Evolutionary conservation across 2,329 filamentous ascomycete genomes (phyloP).

Genomic region (Penicillium paneum): DNA sequence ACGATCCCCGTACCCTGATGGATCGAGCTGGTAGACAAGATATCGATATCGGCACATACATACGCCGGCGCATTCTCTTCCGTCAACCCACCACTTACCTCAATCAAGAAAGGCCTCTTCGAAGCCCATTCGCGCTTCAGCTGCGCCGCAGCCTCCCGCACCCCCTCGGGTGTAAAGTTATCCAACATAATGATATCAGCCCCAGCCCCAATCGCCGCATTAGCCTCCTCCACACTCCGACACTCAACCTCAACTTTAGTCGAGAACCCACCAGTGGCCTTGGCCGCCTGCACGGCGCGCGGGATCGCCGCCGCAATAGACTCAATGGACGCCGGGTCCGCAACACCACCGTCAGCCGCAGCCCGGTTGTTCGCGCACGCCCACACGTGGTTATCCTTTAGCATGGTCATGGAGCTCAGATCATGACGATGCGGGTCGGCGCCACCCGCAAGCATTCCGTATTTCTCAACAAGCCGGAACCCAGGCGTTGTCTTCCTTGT

Average conservation of each 20-base stretch:
- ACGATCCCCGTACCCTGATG: constrained; percentile 93
- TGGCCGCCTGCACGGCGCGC: constrained; percentile 78
- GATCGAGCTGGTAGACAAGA: constrained; percentile 93
- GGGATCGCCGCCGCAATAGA: constrained; percentile 65
- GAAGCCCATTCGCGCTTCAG: constrained; percentile 77
- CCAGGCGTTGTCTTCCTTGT: constrained; percentile 97
- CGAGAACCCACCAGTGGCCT: constrained; percentile 79
- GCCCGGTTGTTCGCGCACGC: constrained; percentile 59
- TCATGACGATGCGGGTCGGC: constrained; percentile 91
- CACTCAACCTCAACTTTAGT: constrained; percentile 97
- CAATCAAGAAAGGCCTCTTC: constrained; percentile 72
- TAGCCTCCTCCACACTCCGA: constrained; percentile 79
- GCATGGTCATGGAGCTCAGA: constrained; percentile 91
- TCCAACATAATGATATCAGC: constrained; percentile 97
- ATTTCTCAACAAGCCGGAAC: constrained; percentile 94
- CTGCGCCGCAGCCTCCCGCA: constrained; percentile 68
- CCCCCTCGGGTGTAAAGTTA: constrained; percentile 80
- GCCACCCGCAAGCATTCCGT: constrained; percentile 92
- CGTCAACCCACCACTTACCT: constrained; percentile 88
- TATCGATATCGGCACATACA: constrained; percentile 75
- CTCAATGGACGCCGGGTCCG: constrained; percentile 14
- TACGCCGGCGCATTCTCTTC: constrained; percentile 79
- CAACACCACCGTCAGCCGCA: constrained; percentile 19
- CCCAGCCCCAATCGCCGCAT: constrained; percentile 85
- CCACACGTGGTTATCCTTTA: constrained; percentile 99